Evolutionary conservation across 140 eudicot genomes (phyloP), one percentile per base, ranked within the genome.

Genomic region (Flaveria floridana): DNA sequence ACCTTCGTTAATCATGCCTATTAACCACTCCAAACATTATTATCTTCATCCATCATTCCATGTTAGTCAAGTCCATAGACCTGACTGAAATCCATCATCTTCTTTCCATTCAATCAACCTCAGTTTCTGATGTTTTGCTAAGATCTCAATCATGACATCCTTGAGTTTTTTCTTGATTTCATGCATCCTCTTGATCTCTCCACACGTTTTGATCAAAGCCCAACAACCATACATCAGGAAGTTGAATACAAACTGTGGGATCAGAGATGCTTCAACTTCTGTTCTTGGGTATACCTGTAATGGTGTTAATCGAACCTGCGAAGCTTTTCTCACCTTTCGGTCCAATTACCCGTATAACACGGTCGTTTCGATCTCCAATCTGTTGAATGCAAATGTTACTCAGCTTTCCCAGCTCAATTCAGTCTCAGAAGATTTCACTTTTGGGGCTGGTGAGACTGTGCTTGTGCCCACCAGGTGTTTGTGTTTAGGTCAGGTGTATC

Each of bases 381-480:
- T 94, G 18, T 23, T 94, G 11, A 72, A 82, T 0, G 89, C 75
- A 11, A 73, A 86, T 78, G 61, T 84, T 1, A 65, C 92, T 3
- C 81, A 85, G 48, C 82, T 94, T 14, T 63, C 99, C 44, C 87
- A 67, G 52, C 89, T 94, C 77, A 90, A 88, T 63, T 83, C 86
- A 6, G 92, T 87, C 28, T 34, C 89, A 0, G 53, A 39, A 37
- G 55, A 48, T 23, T 59, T 74, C 0, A 37, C 68, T 3, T 86
- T 94, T 18, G 82, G 41, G 7, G 61, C 83, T 6, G 74, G 85
- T 79, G 84, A 81, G 1, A 52, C 80, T 19, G 99, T 94, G 21
- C 88, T 94, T 7, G 92, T 94, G 69, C 99, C 99, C 34, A 80
- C 87, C 56, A 81, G 78, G 63, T 88, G 99, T 71, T 91, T 92